phyloP scores from a whole-genome alignment of 768 basidiomycete genomes.

The Fibroporia radiculosa region DNA sequence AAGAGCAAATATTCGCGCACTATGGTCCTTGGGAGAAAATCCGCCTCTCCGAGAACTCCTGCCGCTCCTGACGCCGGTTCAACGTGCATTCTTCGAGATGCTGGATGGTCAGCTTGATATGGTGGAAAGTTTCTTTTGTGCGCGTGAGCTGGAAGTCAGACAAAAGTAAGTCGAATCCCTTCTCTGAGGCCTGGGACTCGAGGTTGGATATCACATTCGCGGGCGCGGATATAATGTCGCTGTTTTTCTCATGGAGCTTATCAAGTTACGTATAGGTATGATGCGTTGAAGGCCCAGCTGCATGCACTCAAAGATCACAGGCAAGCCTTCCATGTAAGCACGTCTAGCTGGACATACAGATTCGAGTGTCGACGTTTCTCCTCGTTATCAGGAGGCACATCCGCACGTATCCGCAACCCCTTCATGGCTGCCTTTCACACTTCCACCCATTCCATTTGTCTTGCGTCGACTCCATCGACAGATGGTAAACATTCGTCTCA shows the following conservation, averaged over 20 bases:
- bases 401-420: slow-evolving; percentile 1
- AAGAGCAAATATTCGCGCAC: background rate
- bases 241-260: too few species aligned
- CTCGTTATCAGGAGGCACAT: slow-evolving; percentile 11
- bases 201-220: too few species aligned
- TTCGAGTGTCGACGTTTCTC: background rate
- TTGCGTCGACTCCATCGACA: background rate
- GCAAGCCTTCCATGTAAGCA: slow-evolving; percentile 56
- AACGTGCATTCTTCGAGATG: slow-evolving; percentile 66
- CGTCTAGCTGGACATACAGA: background rate
- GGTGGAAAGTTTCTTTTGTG: slow-evolving; percentile 75
- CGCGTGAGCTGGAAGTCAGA: slow-evolving; percentile 58
- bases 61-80: slow-evolving; percentile 47
- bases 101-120: slow-evolving; percentile 79
- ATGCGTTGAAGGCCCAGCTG: slow-evolving; percentile 58
- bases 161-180: slow-evolving; percentile 15
- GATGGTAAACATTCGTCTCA: too few species aligned
- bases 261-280: slow-evolving; percentile 14
- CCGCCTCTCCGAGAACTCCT: slow-evolving; percentile 35
- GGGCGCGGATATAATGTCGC: background rate
- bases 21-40: background rate
- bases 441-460: background rate
- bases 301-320: slow-evolving; percentile 67
- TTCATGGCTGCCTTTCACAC: background rate
- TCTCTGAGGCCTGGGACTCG: too few species aligned